phyloP scores from a whole-genome alignment of 257 asterid species.

The Solanum acaule region DNA sequence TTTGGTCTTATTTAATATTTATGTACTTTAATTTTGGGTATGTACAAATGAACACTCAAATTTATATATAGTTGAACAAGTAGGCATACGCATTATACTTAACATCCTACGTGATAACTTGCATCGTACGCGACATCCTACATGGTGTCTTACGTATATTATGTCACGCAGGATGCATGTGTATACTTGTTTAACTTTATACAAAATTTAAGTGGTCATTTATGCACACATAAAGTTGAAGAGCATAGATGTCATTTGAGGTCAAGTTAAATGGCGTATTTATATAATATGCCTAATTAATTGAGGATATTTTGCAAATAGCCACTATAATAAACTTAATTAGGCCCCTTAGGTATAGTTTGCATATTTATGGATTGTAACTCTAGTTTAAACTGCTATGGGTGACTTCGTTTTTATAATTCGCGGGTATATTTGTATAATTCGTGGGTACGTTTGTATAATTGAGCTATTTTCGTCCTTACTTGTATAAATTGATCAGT shows the following conservation, averaged over 20 bases:
- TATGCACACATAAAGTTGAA: background rate
- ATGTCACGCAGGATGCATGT: rapidly evolving
- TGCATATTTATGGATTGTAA: too few relatives aligned
- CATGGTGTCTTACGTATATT: background rate
- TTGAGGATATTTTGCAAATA: background rate
- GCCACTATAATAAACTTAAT: background rate
- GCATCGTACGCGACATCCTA: too few relatives aligned
- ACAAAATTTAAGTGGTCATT: background rate
- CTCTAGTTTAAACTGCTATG: background rate
- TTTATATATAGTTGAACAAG: too few relatives aligned
- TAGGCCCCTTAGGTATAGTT: background rate
- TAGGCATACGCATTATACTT: too few relatives aligned
- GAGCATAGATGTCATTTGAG: background rate
- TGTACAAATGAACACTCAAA: too few relatives aligned
- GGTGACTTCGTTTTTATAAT: background rate
- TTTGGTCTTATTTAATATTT: background rate
- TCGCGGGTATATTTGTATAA: too few relatives aligned
- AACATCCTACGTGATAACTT: background rate
- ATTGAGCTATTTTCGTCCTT: background rate
- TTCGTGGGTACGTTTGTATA: too few relatives aligned
- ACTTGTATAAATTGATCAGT: background rate
- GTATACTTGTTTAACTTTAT: too few relatives aligned
- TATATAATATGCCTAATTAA: background rate
- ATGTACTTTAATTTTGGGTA: too few relatives aligned
- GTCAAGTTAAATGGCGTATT: background rate